Evolutionary conservation across 1,139 yeast genomes (phyloP).

Genomic region (Suhomyces terraborum): DNA sequence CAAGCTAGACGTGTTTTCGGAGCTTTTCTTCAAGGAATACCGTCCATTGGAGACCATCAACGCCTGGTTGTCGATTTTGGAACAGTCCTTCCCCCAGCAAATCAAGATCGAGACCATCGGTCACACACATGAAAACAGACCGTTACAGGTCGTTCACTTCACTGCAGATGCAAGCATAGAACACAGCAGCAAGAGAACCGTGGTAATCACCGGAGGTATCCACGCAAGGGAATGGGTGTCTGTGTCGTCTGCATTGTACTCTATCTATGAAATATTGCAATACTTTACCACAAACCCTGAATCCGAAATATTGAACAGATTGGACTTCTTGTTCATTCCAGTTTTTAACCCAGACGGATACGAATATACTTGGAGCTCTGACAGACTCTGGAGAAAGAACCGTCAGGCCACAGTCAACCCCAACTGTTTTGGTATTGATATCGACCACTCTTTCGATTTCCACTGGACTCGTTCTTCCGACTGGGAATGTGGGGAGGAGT

Average conservation of each 20-base stretch:
- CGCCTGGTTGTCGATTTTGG: slow-evolving; percentile 67
- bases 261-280: slow-evolving; percentile 56
- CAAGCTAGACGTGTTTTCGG: slow-evolving; percentile 30
- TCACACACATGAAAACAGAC: slow-evolving; percentile 70
- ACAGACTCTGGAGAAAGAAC: slow-evolving; percentile 87
- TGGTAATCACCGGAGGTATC: slow-evolving; percentile 79
- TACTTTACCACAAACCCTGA: slow-evolving; percentile 48
- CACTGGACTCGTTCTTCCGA: slow-evolving; percentile 69
- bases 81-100: slow-evolving; percentile 58
- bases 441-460: slow-evolving; percentile 80
- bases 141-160: slow-evolving; percentile 65
- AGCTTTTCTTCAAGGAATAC: slow-evolving; percentile 68
- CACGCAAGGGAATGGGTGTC: slow-evolving; percentile 94
- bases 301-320: slow-evolving; percentile 32
- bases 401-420: slow-evolving; percentile 73
- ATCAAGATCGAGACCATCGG: slow-evolving; percentile 69
- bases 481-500: slow-evolving; percentile 80
- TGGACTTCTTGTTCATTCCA: slow-evolving; percentile 79
- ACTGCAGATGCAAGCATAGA: slow-evolving; percentile 44
- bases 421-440: slow-evolving; percentile 77
- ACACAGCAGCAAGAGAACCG: slow-evolving; percentile 58
- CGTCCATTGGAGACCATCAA: slow-evolving; percentile 69
- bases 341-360: slow-evolving; percentile 92
- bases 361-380: slow-evolving; percentile 75
- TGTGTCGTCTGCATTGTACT: slow-evolving; percentile 66